Conservation (phyloP, 2,329 filamentous ascomycete genomes). For the Colletotrichum graminicola region DNA sequence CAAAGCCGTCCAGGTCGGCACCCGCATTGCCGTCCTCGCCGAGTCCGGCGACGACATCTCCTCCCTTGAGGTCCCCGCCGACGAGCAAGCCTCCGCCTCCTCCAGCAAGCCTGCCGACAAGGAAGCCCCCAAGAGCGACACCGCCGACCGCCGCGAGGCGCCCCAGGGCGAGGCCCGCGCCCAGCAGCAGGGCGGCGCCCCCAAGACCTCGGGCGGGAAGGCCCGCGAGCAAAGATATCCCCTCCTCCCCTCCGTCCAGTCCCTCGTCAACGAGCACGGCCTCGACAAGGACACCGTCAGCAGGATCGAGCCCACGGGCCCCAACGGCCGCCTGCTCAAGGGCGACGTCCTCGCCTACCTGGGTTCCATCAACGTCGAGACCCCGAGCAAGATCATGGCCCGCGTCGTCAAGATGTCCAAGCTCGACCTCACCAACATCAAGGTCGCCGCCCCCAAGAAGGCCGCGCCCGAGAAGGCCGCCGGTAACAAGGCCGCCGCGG, state of each 20-base stretch:
- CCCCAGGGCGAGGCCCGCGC: slow-evolving; percentile 45
- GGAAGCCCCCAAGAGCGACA: slow-evolving; percentile 44
- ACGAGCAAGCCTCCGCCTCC: slow-evolving; percentile 64
- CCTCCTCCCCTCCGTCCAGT: slow-evolving; percentile 84
- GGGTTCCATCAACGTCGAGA: slow-evolving; percentile 79
- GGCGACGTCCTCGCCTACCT: slow-evolving; percentile 94
- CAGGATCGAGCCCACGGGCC: slow-evolving; percentile 89
- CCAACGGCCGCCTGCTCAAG: slow-evolving; percentile 90
- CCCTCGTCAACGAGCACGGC: slow-evolving; percentile 83
- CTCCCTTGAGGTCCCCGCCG: slow-evolving; percentile 79
- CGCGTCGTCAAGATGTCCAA: slow-evolving; percentile 82
- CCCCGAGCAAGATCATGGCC: slow-evolving; percentile 77
- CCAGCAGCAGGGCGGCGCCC: slow-evolving; percentile 49
- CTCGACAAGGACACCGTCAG: slow-evolving; percentile 80
- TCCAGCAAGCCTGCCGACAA: slow-evolving; percentile 49
- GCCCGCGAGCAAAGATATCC: slow-evolving; percentile 77
- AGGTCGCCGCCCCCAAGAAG: slow-evolving; percentile 71
- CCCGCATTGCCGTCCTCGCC: slow-evolving; percentile 84
- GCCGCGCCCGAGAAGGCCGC: slow-evolving; percentile 54
- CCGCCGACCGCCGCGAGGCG: slow-evolving; percentile 38
- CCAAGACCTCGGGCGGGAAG: slow-evolving; percentile 58
- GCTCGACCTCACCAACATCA: slow-evolving; percentile 96
- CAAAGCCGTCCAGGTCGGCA: slow-evolving; percentile 83
- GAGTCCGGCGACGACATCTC: slow-evolving; percentile 84
- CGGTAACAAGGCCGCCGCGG: slow-evolving; percentile 21